A percentile compares a stretch with the other conserved stretches of the same genome.
Evolutionary conservation across 805 yeast genomes (phyloP).

Genomic region (Hanseniaspora occidentalis): DNA sequence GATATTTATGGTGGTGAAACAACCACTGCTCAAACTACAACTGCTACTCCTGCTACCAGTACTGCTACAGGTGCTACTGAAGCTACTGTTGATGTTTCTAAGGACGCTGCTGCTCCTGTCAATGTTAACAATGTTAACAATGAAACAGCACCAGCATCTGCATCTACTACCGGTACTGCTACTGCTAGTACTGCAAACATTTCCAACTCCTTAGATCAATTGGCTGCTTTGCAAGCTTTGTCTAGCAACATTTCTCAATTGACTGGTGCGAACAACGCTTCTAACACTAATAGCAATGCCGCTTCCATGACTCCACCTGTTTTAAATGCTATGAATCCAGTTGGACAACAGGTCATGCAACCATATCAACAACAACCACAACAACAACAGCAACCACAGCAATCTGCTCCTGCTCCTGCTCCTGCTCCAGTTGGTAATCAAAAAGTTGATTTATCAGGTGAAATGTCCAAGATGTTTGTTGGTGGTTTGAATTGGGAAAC

Average conservation of each 20-base stretch:
- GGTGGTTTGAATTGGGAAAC: slow-evolving; percentile 99
- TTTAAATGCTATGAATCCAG: no score
- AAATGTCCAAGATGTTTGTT: slow-evolving; percentile 83
- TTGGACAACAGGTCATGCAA: no score
- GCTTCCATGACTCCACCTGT: no score
- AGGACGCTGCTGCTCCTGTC: background rate
- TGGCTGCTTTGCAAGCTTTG: background rate
- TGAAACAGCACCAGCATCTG: background rate
- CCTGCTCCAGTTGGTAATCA: slow-evolving; percentile 15
- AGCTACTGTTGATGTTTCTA: slow-evolving; percentile 1
- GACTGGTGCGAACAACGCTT: no score
- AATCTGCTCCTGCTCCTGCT: slow-evolving; percentile 10
- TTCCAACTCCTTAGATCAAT: slow-evolving; percentile 2
- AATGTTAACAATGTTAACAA: background rate
- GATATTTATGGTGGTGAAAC: slow-evolving; percentile 53
- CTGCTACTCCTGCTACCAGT: slow-evolving; percentile 9
- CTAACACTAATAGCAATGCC: no score
- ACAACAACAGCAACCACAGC: slow-evolving; percentile 7
- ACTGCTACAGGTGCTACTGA: slow-evolving; percentile 6
- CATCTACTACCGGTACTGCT: background rate
- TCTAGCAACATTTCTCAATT: background rate
- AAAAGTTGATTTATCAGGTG: slow-evolving; percentile 46
- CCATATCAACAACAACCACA: no score
- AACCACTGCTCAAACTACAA: slow-evolving; percentile 13
- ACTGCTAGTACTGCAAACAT: background rate